phyloP scores from a whole-genome alignment of 2,329 filamentous ascomycete genomes.

The Botrytis tulipae region DNA sequence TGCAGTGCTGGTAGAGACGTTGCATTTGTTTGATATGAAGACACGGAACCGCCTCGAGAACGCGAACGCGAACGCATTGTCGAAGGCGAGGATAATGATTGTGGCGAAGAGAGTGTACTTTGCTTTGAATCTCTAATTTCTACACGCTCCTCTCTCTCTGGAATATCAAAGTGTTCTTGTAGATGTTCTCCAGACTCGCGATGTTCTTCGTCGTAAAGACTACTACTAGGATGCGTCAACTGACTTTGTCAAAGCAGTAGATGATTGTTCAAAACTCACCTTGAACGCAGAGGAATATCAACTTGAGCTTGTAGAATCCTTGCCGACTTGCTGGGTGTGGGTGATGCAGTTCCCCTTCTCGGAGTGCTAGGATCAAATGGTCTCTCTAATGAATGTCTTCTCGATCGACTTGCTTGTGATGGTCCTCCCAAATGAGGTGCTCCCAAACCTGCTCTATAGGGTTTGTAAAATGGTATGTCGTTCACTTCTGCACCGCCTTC shows the following conservation, averaged over 20 bases:
- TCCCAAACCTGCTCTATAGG: neutral
- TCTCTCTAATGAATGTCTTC: constrained; percentile 8
- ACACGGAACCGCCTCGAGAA: constrained; percentile 30
- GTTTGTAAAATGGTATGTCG: constrained; percentile 31
- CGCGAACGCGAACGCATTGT: constrained; percentile 24
- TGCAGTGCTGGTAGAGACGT: constrained; percentile 36
- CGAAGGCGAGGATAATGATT: constrained; percentile 24
- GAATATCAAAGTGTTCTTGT: neutral
- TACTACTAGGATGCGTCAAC: constrained; percentile 5
- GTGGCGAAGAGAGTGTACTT: constrained; percentile 3
- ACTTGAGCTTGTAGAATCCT: constrained; percentile 15
- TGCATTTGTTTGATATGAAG: constrained; percentile 34
- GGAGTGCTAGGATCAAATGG: neutral
- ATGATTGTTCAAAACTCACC: neutral
- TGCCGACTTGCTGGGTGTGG: neutral
- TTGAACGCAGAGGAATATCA: constrained; percentile 2
- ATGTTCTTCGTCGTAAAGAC: constrained; percentile 15
- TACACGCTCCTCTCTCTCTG: constrained; percentile 8
- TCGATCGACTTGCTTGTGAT: neutral
- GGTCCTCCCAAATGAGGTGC: neutral
- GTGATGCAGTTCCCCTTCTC: neutral
- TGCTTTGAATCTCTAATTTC: constrained; percentile 17
- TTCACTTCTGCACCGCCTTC: constrained; percentile 29
- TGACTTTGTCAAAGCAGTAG: neutral
- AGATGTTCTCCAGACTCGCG: neutral